Evolutionary conservation across 2,329 filamentous ascomycete genomes (phyloP).

Genomic region (Thielaviopsis musarum): DNA sequence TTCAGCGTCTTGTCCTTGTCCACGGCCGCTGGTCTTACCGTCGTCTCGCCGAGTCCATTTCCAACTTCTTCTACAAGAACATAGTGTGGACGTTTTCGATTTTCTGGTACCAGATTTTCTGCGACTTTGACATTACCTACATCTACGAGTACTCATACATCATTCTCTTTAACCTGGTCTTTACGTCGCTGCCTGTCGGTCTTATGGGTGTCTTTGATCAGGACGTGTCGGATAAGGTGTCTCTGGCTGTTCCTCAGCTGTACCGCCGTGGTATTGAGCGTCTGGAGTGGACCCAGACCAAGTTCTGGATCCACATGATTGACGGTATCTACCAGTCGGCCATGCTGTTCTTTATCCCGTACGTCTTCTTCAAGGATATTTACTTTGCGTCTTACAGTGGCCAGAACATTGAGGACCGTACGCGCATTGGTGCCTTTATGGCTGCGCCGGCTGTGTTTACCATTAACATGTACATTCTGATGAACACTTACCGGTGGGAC

Average conservation of each 20-base stretch:
- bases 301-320: slow-evolving; percentile 96
- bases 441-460: slow-evolving; percentile 69
- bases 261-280: slow-evolving; percentile 93
- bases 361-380: slow-evolving; percentile 49
- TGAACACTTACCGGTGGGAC: slow-evolving; percentile 97
- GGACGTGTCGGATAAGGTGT: slow-evolving; percentile 87
- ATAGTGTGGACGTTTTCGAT: slow-evolving; percentile 93
- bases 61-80: slow-evolving; percentile 99
- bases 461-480: slow-evolving; percentile 85
- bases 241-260: slow-evolving; percentile 82
- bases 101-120: slow-evolving; percentile 95
- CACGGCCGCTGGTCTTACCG: slow-evolving; percentile 96
- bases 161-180: slow-evolving; percentile 86
- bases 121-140: slow-evolving; percentile 91
- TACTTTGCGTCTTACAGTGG: slow-evolving; percentile 58
- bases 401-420: slow-evolving; percentile 58
- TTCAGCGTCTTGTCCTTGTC: slow-evolving; percentile 70
- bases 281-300: slow-evolving; percentile 85
- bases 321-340: slow-evolving; percentile 92
- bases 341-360: slow-evolving; percentile 85
- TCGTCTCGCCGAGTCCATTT: slow-evolving; percentile 77
- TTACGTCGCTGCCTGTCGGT: slow-evolving; percentile 87
- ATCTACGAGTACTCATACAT: slow-evolving; percentile 98
- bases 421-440: slow-evolving; percentile 74
- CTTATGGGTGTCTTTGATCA: slow-evolving; percentile 95